Conservation (phyloP, 129 eudicot genomes). For the Tagetes erecta region DNA sequence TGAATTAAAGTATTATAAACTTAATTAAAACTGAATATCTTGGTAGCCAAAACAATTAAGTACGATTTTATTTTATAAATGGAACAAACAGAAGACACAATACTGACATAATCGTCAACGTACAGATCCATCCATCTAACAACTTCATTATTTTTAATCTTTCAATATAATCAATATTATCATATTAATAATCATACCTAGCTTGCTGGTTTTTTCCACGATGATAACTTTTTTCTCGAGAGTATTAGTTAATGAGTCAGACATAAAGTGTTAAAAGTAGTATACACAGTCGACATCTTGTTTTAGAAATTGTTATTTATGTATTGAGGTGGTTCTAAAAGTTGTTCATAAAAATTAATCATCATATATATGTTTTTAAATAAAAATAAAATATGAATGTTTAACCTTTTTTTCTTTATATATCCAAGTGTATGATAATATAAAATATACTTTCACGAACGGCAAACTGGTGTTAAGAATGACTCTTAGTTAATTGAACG, state of each 20-base stretch:
- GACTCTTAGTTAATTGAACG: background rate
- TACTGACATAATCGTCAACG: conserved; percentile 2
- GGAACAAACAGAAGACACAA: conserved; percentile 3
- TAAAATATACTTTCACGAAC: no score
- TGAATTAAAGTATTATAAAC: conserved; percentile 14
- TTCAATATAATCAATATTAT: no score
- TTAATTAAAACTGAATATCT: background rate
- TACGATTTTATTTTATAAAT: conserved; percentile 4
- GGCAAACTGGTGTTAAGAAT: background rate
- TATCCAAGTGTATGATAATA: background rate
- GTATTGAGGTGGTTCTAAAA: no score
- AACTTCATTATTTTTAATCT: background rate
- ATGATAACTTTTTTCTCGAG: no score
- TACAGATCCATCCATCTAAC: conserved; percentile 10
- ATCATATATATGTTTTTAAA: background rate
- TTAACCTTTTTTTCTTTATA: background rate
- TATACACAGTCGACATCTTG: no score
- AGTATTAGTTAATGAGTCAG: no score
- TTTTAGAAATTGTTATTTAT: no score
- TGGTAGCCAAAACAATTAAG: conserved; percentile 21
- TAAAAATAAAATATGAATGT: no score
- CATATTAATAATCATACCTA: no score
- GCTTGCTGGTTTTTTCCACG: no score
- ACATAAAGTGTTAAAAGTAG: no score
- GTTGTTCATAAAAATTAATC: no score